Conservation (phyloP, 257 asterid genomes). For the Salvia hispanica region DNA sequence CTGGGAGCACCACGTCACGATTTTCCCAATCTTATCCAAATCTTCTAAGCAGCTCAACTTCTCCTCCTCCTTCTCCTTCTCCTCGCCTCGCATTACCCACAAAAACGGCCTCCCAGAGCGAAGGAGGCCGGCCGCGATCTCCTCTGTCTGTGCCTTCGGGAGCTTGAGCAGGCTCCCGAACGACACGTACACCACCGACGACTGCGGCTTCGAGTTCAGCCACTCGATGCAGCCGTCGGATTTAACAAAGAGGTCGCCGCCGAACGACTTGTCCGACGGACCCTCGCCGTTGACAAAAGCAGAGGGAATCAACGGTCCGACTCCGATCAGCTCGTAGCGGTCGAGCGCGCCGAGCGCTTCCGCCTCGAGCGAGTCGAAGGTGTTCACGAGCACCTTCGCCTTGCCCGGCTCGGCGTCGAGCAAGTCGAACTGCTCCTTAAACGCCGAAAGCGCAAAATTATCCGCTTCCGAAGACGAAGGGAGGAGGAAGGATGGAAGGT, state of each 20-base stretch:
- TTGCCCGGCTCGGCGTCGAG: constrained; percentile 33
- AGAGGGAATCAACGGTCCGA: constrained; percentile 64
- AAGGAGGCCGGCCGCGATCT: constrained; percentile 47
- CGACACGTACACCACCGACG: constrained; percentile 60
- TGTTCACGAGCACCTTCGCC: constrained; percentile 54
- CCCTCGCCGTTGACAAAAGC: constrained; percentile 38
- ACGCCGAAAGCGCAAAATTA: constrained; percentile 26
- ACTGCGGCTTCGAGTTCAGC: constrained; percentile 37
- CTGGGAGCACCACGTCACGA: constrained; percentile 66
- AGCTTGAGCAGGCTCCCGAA: constrained; percentile 55
- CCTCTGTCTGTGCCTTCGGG: constrained; percentile 44
- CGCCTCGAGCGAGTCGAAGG: constrained; percentile 47
- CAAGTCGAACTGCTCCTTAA: constrained; percentile 49
- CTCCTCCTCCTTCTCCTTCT: neutral
- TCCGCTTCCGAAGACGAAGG: constrained; percentile 25
- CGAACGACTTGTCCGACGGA: constrained; percentile 29
- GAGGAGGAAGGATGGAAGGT: constrained; percentile 57
- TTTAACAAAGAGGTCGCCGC: constrained; percentile 46
- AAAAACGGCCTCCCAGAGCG: constrained; percentile 49
- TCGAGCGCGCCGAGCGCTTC: constrained; percentile 39
- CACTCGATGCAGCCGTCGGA: constrained; percentile 43
- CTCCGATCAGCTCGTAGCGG: constrained; percentile 34
- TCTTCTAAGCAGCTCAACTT: constrained; percentile 32
- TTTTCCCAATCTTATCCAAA: constrained; percentile 41
- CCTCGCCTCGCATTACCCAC: constrained; percentile 51